Evolutionary conservation across 768 basidiomycete genomes (phyloP).

Genomic region (Tricholoma flavovirens): DNA sequence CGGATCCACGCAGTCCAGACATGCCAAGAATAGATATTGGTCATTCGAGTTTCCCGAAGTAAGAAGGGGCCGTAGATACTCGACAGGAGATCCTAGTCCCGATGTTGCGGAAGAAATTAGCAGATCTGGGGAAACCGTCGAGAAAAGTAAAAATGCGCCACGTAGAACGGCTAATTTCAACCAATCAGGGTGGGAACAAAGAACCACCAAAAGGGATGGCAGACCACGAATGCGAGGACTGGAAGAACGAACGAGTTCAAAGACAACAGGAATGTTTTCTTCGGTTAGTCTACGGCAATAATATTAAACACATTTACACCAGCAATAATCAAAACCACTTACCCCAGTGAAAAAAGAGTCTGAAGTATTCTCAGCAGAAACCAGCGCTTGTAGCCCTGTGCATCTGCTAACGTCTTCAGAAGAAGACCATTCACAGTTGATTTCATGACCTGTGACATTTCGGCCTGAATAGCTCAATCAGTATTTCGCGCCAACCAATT

Average conservation of each 20-base stretch:
- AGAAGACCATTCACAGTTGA: constrained; percentile 8
- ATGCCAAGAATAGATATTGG: constrained; percentile 60
- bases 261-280: constrained; percentile 18
- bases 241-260: constrained; percentile 23
- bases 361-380: constrained; percentile 20
- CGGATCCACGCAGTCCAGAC: constrained; percentile 53
- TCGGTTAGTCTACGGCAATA: constrained; percentile 14
- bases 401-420: background rate
- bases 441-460: background rate
- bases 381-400: constrained; percentile 5
- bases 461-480: background rate
- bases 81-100: constrained; percentile 29
- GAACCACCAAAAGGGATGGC: constrained; percentile 2
- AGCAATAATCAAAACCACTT: constrained; percentile 6
- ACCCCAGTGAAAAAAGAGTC: constrained; percentile 26
- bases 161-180: constrained; percentile 25
- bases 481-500: background rate
- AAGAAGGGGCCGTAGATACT: constrained; percentile 52
- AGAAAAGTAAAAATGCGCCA: constrained; percentile 33
- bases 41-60: constrained; percentile 53
- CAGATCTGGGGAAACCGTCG: constrained; percentile 22
- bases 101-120: constrained; percentile 20
- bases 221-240: constrained; percentile 19
- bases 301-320: background rate
- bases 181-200: background rate